phyloP scores from a whole-genome alignment of 495 filamentous ascomycete species.

The Trichoderma asperelloides region DNA sequence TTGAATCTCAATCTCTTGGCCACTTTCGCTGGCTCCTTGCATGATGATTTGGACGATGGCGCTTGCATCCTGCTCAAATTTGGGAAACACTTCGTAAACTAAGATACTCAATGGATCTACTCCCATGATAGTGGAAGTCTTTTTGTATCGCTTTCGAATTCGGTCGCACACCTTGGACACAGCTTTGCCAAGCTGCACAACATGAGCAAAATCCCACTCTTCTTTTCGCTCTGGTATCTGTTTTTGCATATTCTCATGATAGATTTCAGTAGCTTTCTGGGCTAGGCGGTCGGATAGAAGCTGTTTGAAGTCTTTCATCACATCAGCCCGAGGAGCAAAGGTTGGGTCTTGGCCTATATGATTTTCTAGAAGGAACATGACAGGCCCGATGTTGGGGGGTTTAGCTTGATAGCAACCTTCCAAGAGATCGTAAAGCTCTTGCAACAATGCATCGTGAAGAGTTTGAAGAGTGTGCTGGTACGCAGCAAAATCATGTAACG shows the following conservation, averaged over 20 bases:
- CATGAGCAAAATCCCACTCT: slow-evolving; percentile 76
- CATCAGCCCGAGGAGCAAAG: slow-evolving; percentile 60
- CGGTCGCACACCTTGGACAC: slow-evolving; percentile 73
- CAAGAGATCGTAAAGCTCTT: slow-evolving; percentile 80
- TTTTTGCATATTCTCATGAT: slow-evolving; percentile 60
- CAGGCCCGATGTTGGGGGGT: slow-evolving; percentile 62
- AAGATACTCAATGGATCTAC: slow-evolving; percentile 76
- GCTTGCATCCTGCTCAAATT: slow-evolving; percentile 78
- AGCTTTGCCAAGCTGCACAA: slow-evolving; percentile 78
- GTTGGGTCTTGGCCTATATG: slow-evolving; percentile 73
- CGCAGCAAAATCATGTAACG: slow-evolving; percentile 62
- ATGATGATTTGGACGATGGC: slow-evolving; percentile 76
- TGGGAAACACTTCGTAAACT: slow-evolving; percentile 74
- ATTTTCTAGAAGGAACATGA: slow-evolving; percentile 73
- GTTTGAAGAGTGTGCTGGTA: slow-evolving; percentile 67
- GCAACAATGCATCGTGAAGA: slow-evolving; percentile 72
- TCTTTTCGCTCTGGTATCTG: slow-evolving; percentile 66
- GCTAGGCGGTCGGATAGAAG: slow-evolving; percentile 65
- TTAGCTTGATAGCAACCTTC: slow-evolving; percentile 87
- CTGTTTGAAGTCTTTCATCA: slow-evolving; percentile 56
- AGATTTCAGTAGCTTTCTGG: slow-evolving; percentile 62
- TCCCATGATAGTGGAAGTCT: slow-evolving; percentile 82
- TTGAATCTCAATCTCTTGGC: slow-evolving; percentile 71
- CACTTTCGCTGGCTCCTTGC: slow-evolving; percentile 53
- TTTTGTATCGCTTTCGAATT: slow-evolving; percentile 85